Evolutionary conservation across 2,329 filamentous ascomycete species (phyloP).

Genomic region (Helicocarpus griseus): DNA sequence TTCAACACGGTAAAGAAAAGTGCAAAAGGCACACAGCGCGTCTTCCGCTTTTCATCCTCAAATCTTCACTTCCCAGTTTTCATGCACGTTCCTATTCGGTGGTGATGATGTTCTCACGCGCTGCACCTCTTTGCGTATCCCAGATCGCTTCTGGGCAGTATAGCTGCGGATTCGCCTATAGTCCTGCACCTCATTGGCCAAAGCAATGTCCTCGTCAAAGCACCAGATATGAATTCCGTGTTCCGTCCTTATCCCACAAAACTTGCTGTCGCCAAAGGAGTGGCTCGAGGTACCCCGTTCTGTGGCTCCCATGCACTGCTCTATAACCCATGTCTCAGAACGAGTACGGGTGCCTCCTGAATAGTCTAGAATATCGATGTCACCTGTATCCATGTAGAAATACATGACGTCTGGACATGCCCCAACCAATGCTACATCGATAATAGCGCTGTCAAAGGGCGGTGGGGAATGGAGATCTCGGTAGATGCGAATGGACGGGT

Average conservation of each 20-base stretch:
- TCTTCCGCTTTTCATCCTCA: too few species aligned
- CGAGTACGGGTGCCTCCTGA: too few species aligned
- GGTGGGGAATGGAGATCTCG: not conserved
- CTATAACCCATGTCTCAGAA: too few species aligned
- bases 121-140: conserved; percentile 17
- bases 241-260: conserved; percentile 12
- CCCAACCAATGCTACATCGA: not conserved
- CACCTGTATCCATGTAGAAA: not conserved
- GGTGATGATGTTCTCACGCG: not conserved
- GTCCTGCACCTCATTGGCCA: not conserved
- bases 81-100: too few species aligned
- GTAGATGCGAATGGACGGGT: not conserved
- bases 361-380: too few species aligned
- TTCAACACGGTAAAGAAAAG: too few species aligned
- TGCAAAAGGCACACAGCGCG: too few species aligned
- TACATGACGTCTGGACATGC: not conserved
- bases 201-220: conserved; percentile 13
- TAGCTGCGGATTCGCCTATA: not conserved
- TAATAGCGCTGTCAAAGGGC: too few species aligned
- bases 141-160: conserved; percentile 7
- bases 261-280: conserved; percentile 16
- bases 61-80: too few species aligned
- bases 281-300: too few species aligned
- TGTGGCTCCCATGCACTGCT: too few species aligned
- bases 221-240: conserved; percentile 16